Percentiles rank a stretch among this genome's conserved stretches.
Conservation (phyloP, 2,329 filamentous ascomycete genomes). For the Eurotiales sp. region DNA sequence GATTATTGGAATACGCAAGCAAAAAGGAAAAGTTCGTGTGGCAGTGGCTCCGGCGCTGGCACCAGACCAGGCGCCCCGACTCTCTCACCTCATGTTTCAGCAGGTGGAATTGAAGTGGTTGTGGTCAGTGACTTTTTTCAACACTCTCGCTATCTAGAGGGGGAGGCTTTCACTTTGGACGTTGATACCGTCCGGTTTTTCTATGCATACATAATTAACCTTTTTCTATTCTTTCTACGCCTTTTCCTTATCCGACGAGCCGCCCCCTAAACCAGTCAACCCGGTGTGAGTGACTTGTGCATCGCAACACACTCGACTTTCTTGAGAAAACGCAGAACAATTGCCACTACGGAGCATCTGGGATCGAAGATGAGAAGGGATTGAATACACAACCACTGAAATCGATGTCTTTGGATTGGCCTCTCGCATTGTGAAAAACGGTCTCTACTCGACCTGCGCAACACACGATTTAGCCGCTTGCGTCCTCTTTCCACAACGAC, state of each 20-base stretch:
- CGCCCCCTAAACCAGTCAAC: neutral
- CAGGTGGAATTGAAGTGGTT: neutral
- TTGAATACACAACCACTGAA: neutral
- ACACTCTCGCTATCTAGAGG: neutral
- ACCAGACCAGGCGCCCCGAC: no score
- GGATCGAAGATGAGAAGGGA: no score
- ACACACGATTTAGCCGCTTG: conserved; percentile 4
- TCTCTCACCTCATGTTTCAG: neutral
- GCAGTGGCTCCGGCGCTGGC: neutral
- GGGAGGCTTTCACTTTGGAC: neutral
- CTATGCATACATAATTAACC: neutral
- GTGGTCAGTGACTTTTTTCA: neutral
- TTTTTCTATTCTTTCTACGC: neutral
- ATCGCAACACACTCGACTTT: neutral
- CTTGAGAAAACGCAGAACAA: neutral
- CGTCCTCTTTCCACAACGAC: neutral
- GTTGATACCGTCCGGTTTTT: neutral
- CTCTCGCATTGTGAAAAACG: neutral
- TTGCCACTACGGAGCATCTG: no score
- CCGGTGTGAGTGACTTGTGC: neutral
- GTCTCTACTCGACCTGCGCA: neutral
- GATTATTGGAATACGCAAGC: neutral
- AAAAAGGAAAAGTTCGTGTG: neutral
- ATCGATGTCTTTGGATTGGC: neutral
- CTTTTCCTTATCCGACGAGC: neutral